phyloP scores from a whole-genome alignment of 2,329 filamentous ascomycete species.

The Arthrobotrys sphaeroides region DNA sequence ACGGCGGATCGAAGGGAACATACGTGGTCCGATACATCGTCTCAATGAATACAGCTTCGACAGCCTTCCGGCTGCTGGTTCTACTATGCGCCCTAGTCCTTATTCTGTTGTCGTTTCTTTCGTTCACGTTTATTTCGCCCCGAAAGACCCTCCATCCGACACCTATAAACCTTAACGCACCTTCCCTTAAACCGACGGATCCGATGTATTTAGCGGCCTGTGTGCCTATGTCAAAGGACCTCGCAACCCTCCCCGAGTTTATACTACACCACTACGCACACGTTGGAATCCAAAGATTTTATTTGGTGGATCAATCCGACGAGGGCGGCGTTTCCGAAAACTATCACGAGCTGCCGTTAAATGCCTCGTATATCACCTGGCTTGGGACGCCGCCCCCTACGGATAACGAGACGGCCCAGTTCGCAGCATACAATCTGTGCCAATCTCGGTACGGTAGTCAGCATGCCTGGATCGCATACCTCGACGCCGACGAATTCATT shows the following conservation, averaged over 20 bases:
- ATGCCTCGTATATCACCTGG: conserved; percentile 45
- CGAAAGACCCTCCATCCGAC: conserved; percentile 46
- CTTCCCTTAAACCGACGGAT: conserved; percentile 44
- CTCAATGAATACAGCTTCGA: conserved; percentile 48
- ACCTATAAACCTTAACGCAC: conserved; percentile 52
- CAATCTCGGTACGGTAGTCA: conserved; percentile 55
- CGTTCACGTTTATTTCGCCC: conserved; percentile 48
- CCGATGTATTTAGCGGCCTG: conserved; percentile 41
- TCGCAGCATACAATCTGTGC: conserved; percentile 56
- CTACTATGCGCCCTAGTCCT: conserved; percentile 42
- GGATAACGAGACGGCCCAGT: conserved; percentile 42
- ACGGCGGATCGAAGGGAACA: not conserved
- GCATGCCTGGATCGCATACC: conserved; percentile 60
- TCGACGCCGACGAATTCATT: conserved; percentile 60
- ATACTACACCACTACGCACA: conserved; percentile 44
- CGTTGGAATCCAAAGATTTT: conserved; percentile 42
- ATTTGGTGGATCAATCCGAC: conserved; percentile 43
- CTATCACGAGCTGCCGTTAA: conserved; percentile 45
- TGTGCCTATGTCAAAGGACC: conserved; percentile 43
- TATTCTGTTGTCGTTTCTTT: conserved; percentile 43
- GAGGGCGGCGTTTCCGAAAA: conserved; percentile 33
- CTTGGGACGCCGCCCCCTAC: conserved; percentile 25
- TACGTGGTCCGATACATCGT: not conserved
- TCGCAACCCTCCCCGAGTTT: conserved; percentile 44
- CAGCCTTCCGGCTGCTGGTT: conserved; percentile 49